phyloP scores from a whole-genome alignment of 345 rosid genomes.

The Populus ilicifolia region DNA sequence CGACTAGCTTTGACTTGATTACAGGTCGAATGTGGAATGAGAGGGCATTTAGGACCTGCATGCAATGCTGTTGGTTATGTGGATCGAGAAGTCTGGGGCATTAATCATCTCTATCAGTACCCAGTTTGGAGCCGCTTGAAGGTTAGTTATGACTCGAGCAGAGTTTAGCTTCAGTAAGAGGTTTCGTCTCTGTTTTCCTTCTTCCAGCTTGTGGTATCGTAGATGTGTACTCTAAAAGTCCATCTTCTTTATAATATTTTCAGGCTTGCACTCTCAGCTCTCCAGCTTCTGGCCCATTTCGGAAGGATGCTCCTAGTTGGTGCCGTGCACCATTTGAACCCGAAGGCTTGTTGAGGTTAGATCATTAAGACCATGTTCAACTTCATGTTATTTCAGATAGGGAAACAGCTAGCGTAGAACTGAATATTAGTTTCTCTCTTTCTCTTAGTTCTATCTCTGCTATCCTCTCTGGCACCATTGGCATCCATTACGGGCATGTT shows the following conservation, averaged over 20 bases:
- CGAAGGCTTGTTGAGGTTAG: conserved; percentile 62
- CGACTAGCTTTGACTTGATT: neutral
- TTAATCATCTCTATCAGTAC: conserved; percentile 48
- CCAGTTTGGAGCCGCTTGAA: conserved; percentile 64
- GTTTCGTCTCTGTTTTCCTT: neutral
- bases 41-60: conserved; percentile 70
- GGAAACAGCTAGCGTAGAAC: neutral
- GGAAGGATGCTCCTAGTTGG: conserved; percentile 50
- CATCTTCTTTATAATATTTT: neutral
- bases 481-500: conserved; percentile 63
- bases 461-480: conserved; percentile 58
- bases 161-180: neutral
- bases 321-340: conserved; percentile 65
- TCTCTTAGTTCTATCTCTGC: conserved; percentile 46
- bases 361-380: neutral
- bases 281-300: conserved; percentile 41
- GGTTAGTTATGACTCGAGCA: conserved; percentile 19
- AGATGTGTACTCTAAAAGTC: neutral
- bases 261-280: conserved; percentile 61
- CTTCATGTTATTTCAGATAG: neutral
- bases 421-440: neutral
- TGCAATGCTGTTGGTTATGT: conserved; percentile 68
- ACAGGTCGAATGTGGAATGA: conserved; percentile 68
- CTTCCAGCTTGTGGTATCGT: neutral
- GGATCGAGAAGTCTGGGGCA: conserved; percentile 56